phyloP scores from a whole-genome alignment of 176 grass and related monocot species.

The Elymus sibiricus region DNA sequence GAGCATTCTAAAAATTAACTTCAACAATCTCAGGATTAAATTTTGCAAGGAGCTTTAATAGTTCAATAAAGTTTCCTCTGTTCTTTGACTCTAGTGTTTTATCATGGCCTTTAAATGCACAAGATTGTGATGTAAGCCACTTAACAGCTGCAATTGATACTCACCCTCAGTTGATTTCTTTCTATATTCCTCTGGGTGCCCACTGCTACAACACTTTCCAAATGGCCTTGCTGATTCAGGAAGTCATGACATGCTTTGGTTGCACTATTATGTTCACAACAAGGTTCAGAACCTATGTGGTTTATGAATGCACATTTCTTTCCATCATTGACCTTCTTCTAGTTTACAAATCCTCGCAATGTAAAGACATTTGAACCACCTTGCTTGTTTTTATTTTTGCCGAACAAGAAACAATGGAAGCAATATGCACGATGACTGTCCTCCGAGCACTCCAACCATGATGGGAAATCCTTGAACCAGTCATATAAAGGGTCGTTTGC shows the following conservation, averaged over 20 bases:
- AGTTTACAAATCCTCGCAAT: too few relatives aligned
- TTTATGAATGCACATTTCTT: too few relatives aligned
- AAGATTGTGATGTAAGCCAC: constrained; percentile 19
- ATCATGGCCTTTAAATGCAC: background rate
- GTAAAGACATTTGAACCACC: too few relatives aligned
- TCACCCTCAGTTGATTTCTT: too few relatives aligned
- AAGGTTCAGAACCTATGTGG: too few relatives aligned
- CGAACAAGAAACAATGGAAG: background rate
- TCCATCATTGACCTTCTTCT: too few relatives aligned
- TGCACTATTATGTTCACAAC: background rate
- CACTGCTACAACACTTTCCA: background rate
- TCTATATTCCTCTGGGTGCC: background rate
- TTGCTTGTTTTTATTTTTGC: too few relatives aligned
- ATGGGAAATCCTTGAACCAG: constrained; percentile 5
- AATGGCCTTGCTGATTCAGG: background rate
- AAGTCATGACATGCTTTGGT: background rate
- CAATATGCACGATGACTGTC: background rate
- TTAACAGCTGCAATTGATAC: background rate
- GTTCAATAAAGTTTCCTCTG: too few relatives aligned
- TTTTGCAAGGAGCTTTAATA: too few relatives aligned
- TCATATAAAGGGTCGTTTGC: background rate
- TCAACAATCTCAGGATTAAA: too few relatives aligned
- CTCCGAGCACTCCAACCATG: constrained; percentile 24
- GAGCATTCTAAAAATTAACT: too few relatives aligned
- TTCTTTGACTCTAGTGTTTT: too few relatives aligned